Base-by-base conservation (phyloP, 805 yeast genomes). In the Zygotorulaspora danielsina region DNA sequence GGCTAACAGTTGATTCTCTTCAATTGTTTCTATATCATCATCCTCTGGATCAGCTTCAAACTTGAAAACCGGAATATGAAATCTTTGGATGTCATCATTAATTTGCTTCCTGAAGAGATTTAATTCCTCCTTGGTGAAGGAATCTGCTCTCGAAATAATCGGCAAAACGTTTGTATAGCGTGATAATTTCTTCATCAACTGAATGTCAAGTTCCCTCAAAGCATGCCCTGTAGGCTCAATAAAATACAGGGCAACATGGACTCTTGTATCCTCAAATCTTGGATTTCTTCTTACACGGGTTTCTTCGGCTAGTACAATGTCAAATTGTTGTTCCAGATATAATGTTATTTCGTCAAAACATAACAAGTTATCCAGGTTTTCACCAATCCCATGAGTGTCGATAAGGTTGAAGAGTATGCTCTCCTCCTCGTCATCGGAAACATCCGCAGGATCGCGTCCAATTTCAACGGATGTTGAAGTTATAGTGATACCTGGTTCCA, bases 211-310 rank as follows among this genome's bases (percentile, higher is more conserved):
- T 57, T 84, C 90, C 44, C 83, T 69, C 46, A 84, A 68, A 1
- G 90, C 89, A 58, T 84, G 93, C 12, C 94, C 94, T 3, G 79
- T 70, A 2, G 90, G 82, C 36, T 82, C 77, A 48, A 84, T 73
- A 55, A 84, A 83, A 58, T 84, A 84, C 34, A 84, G 61, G 46
- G 82, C 73, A 6, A 78, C 79, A 56, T 84, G 93, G 29, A 84
- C 85, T 52, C 93, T 70, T 12, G 88, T 72, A 64, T 84, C 90
- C 50, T 75, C 80, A 55, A 82, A 79, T 48, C 85, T 70, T 18
- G 95, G 95, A 58, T 86, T 85, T 72, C 97, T 80, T 61, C 75
- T 75, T 48, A 88, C 85, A 47, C 90, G 72, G 1, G 93, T 84
- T 61, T 88, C 96, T 59, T 88, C 96, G 2, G 85, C 86, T 33